These are phyloP conservation scores for Neonectria punicea DNA, from an alignment of 2,329 filamentous ascomycete genomes.

Conservation along the genomic window DNA sequence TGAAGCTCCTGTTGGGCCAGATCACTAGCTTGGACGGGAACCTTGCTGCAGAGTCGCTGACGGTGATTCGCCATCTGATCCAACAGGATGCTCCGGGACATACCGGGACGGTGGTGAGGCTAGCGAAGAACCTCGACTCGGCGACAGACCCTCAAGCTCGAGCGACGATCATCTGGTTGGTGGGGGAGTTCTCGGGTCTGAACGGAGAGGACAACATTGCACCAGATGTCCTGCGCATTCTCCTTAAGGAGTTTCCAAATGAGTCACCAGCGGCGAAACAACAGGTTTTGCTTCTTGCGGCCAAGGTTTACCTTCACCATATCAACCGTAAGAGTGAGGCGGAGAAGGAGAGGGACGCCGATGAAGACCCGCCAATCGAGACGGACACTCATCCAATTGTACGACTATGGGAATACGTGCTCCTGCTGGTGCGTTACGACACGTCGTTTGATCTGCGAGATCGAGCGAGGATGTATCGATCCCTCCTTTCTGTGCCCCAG, in stretches of 20 bases:
- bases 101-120: slow-evolving; percentile 82
- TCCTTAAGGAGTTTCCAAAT: slow-evolving; percentile 84
- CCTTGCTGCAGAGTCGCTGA: slow-evolving; percentile 90
- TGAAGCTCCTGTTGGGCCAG: slow-evolving; percentile 84
- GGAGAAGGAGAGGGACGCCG: slow-evolving; percentile 49
- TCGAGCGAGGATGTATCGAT: slow-evolving; percentile 86
- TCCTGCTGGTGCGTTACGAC: slow-evolving; percentile 90
- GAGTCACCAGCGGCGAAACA: slow-evolving; percentile 89
- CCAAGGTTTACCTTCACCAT: slow-evolving; percentile 96
- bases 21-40: slow-evolving; percentile 89
- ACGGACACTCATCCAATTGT: slow-evolving; percentile 71
- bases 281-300: slow-evolving; percentile 90
- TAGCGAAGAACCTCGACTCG: slow-evolving; percentile 91
- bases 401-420: slow-evolving; percentile 84
- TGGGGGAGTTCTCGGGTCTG: slow-evolving; percentile 89
- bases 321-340: slow-evolving; percentile 71
- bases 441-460: slow-evolving; percentile 95
- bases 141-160: slow-evolving; percentile 88
- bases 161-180: slow-evolving; percentile 96
- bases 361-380: slow-evolving; percentile 46
- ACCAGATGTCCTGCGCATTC: slow-evolving; percentile 87
- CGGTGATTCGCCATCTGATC: slow-evolving; percentile 94
- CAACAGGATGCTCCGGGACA: slow-evolving; percentile 88
- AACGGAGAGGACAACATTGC: slow-evolving; percentile 89
- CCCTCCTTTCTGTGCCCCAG: slow-evolving; percentile 84